These are phyloP conservation scores for Podaxis sp. DNA, from an alignment of 768 basidiomycete genomes.

Conservation along the genomic window DNA sequence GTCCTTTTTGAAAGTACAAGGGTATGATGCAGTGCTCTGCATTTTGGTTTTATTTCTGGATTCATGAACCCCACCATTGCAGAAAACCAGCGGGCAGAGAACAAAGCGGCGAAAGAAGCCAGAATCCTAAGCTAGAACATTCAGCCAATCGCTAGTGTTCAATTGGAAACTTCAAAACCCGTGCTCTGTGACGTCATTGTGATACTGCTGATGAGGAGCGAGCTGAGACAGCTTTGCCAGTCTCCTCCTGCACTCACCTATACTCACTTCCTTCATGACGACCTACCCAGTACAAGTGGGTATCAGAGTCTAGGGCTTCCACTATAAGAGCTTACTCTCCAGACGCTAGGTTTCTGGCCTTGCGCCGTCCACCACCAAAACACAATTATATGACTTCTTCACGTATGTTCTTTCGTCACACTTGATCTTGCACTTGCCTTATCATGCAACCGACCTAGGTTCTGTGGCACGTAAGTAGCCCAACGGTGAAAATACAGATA, in stretches of 20 bases:
- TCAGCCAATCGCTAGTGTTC: too few species aligned
- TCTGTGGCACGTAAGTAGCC: slow-evolving; percentile 76
- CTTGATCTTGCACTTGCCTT: slow-evolving; percentile 3
- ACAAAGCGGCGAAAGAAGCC: too few species aligned
- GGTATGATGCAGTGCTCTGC: too few species aligned
- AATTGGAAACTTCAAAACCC: neutral
- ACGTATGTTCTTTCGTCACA: slow-evolving; percentile 47
- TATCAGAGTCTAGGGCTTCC: neutral
- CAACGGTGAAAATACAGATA: neutral
- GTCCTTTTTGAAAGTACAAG: too few species aligned
- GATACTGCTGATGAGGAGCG: too few species aligned
- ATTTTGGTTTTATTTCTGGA: too few species aligned
- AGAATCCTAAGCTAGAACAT: too few species aligned
- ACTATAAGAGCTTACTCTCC: neutral
- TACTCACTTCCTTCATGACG: slow-evolving; percentile 35
- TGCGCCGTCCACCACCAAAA: slow-evolving; percentile 60
- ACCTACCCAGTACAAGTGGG: slow-evolving; percentile 47
- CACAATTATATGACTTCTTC: slow-evolving; percentile 79
- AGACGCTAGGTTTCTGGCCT: slow-evolving; percentile 66
- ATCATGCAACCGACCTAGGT: slow-evolving; percentile 42
- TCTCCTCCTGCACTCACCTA: slow-evolving; percentile 18
- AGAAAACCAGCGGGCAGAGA: too few species aligned
- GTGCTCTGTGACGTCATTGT: slow-evolving; percentile 1
- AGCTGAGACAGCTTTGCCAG: slow-evolving; percentile 20
- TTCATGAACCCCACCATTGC: too few species aligned